Evolutionary conservation across 2,329 filamentous ascomycete genomes (phyloP).

Genomic region (Neobulgaria alba): DNA sequence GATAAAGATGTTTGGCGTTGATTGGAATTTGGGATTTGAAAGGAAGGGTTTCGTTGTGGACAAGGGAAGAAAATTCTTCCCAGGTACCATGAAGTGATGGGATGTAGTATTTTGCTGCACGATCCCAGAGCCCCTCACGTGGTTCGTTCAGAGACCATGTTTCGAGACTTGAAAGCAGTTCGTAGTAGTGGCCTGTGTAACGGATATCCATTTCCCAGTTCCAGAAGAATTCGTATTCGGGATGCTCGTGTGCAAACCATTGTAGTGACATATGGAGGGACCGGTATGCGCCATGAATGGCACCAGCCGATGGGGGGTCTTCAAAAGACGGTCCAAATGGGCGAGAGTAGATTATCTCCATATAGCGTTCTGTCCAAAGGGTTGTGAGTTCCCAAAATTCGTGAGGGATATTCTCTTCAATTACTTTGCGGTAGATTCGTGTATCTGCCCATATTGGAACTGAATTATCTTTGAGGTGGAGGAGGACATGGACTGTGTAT

Average conservation of each 20-base stretch:
- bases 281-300: slow-evolving; percentile 89
- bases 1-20: slow-evolving; percentile 61
- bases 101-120: slow-evolving; percentile 69
- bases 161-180: slow-evolving; percentile 60
- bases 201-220: slow-evolving; percentile 93
- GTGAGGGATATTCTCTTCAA: slow-evolving; percentile 60
- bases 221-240: slow-evolving; percentile 88
- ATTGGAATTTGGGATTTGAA: slow-evolving; percentile 76
- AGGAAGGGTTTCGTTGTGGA: slow-evolving; percentile 65
- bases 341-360: slow-evolving; percentile 82
- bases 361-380: slow-evolving; percentile 89
- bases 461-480: slow-evolving; percentile 77
- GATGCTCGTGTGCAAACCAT: slow-evolving; percentile 80
- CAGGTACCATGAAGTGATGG: slow-evolving; percentile 68
- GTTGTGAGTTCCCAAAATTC: slow-evolving; percentile 87
- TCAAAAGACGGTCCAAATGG: slow-evolving; percentile 67
- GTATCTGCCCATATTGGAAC: slow-evolving; percentile 73
- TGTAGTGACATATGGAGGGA: slow-evolving; percentile 92
- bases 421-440: slow-evolving; percentile 57
- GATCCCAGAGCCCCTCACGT: slow-evolving; percentile 73
- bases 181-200: slow-evolving; percentile 81
- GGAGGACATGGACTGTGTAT: slow-evolving; percentile 77
- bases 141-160: slow-evolving; percentile 66
- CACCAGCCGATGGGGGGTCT: slow-evolving; percentile 62
- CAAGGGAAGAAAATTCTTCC: slow-evolving; percentile 73